These are phyloP conservation scores for Eucalyptus brandiana DNA, from an alignment of 345 rosid genomes.

Conservation along the genomic window DNA sequence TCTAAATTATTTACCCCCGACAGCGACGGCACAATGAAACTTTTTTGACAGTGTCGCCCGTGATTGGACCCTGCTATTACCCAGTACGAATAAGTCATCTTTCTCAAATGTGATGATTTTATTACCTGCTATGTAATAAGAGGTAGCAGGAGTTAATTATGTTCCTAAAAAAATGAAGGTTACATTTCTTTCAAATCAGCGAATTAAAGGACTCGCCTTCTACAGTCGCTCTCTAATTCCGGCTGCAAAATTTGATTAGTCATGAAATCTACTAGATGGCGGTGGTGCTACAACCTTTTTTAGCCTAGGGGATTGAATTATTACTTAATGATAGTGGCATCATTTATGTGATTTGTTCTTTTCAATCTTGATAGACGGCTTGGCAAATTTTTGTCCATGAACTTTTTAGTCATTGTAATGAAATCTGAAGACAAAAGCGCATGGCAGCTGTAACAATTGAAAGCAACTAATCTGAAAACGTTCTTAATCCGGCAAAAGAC, in stretches of 20 bases:
- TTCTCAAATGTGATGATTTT: not conserved
- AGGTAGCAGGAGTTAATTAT: not conserved
- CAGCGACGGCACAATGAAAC: not conserved
- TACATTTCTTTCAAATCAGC: not conserved
- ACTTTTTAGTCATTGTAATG: not conserved
- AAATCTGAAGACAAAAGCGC: not conserved
- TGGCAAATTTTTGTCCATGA: not conserved
- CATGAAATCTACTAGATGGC: not conserved
- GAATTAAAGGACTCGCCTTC: not conserved
- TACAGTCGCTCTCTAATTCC: not conserved
- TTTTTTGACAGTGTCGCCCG: not conserved
- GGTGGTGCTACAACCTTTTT: not conserved
- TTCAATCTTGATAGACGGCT: not conserved
- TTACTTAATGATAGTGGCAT: not conserved
- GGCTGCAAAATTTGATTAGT: not conserved
- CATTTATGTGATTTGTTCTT: not conserved
- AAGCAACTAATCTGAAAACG: not conserved
- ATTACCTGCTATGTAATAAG: not conserved
- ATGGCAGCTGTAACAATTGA: not conserved
- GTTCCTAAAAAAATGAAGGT: not conserved
- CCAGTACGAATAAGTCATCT: not conserved
- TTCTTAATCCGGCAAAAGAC: not conserved
- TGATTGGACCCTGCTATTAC: not conserved
- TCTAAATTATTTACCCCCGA: not conserved
- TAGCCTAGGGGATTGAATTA: not conserved